Percentiles rank a stretch among this genome's conserved stretches.
phyloP scores from a whole-genome alignment of 1,284 basidiomycete species.

The Heterobasidion annosum region DNA sequence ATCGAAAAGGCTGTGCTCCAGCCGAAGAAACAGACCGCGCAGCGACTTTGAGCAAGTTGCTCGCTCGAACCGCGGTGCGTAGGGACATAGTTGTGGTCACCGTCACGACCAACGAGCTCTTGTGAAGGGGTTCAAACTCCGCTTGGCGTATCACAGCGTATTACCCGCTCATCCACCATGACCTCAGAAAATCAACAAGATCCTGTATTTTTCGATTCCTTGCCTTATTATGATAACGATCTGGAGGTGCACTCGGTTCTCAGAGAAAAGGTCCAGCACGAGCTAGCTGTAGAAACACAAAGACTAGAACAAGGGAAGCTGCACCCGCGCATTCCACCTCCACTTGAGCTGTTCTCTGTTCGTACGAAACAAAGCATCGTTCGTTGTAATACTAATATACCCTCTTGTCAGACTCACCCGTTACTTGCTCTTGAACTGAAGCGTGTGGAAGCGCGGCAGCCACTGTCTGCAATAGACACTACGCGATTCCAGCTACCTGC shows the following conservation, averaged over 20 bases:
- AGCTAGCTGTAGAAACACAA: conserved; percentile 61
- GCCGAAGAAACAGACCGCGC: conserved; percentile 17
- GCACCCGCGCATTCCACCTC: conserved; percentile 67
- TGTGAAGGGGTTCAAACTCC: conserved; percentile 14
- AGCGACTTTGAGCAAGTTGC: conserved; percentile 25
- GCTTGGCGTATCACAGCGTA: conserved; percentile 5
- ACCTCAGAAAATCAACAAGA: conserved; percentile 5
- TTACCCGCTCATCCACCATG: background rate
- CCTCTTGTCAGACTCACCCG: conserved; percentile 42
- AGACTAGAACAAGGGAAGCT: conserved; percentile 34
- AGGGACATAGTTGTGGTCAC: conserved; percentile 33
- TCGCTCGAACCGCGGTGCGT: conserved; percentile 35
- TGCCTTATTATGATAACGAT: conserved; percentile 94
- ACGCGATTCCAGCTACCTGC: conserved; percentile 74
- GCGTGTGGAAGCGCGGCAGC: conserved; percentile 63
- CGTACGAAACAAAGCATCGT: conserved; percentile 21
- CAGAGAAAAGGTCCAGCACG: conserved; percentile 64
- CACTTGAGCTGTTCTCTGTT: conserved; percentile 62
- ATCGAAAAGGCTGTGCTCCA: conserved; percentile 33
- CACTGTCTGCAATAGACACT: conserved; percentile 70
- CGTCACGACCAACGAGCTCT: conserved; percentile 2
- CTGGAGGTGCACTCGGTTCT: conserved; percentile 69
- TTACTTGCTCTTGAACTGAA: conserved; percentile 65
- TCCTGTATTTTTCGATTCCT: conserved; percentile 56
- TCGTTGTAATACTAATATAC: conserved; percentile 16